Evolutionary conservation across 2,329 filamentous ascomycete species (phyloP), one percentile per base, ranked within the genome.

Genomic region (Penicillium sp.): DNA sequence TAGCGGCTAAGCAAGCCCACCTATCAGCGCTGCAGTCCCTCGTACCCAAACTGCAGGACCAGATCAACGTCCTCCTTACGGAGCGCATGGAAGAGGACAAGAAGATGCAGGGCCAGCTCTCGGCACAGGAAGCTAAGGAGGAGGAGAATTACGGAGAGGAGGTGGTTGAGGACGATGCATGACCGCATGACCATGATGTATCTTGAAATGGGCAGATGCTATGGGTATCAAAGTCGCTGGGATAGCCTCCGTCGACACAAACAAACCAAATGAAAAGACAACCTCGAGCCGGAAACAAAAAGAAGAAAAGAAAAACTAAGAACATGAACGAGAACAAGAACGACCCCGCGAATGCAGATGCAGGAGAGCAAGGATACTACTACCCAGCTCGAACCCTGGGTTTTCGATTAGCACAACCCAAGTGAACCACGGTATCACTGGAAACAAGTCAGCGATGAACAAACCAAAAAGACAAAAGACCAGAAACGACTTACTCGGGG

Each of bases 131-230:
- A 57, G 68, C 71, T 46, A 74, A 75, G 51, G 77, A 79, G 53
- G 78, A 79, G 58, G 81, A 83, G 60, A 82, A 92, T 69, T 96
- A 96, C 70, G 92, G 91, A 46, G 92, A 96, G 73, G 91, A 96
- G 72, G 83, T 86, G 24, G 78, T 83, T 13, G 85, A 87, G 48
- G 87, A 89, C 40, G 87, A 89, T 53, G 83, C 83, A 50, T 71
- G 67, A 59, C 46, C 24, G 39, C 45, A 48, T 34, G 60, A 63
- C 53, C 62, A 57, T 61, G 59, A 63, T 61, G 59, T 64, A 68
- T 67, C 66, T 60, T 65, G 48, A 42, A 56, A 45, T 29, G 32
- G 39, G 45, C 38, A 49, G 26, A 57, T 57, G 50, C 50, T 57
- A 50, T 66, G 71, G 72, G 71, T 74, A 73, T 74, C 71, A 72